Base-by-base conservation (phyloP, 1,139 yeast genomes). In the Hansenula lynferdii region DNA sequence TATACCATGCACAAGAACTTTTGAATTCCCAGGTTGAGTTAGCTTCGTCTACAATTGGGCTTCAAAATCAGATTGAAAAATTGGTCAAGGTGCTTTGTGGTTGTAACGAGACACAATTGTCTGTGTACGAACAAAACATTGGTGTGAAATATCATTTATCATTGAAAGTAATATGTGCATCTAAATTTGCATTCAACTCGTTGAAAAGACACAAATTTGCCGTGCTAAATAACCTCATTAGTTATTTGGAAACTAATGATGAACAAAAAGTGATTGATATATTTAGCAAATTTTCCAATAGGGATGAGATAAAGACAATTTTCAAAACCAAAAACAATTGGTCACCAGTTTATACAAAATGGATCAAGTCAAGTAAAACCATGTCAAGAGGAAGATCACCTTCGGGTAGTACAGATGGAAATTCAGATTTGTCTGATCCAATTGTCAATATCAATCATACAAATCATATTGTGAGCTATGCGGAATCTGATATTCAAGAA, bases 71-170 rank as follows among this genome's bases (percentile, higher is more conserved):
- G 12, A 23, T 28, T 19, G 31, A 28, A 9, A 28, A 11, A 7
- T 28, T 28, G 7, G 14, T 20, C 12, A 28, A 28, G 11, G 9
- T 28, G 8, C 6, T 28, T 7, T 12, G 12, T 6, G 15, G 17
- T n/a, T 10, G 19, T 12, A 16, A 15, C 8, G 23, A 28, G 9
- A 12, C 17, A 3, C 31, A 28, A 17, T 12, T 28, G 11, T 8
- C 19, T 3, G 17, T 19, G 12, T 28, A 16, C 8, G 31, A 28
- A 19, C 12, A 28, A n/a, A 9, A 28, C 11, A 20, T 28, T 19
- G 31, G 31, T 28, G 31, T n/a, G 2, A 28, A 28, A n/a, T 28
- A 28, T 28, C 31, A 28, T 14, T 19, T 28, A 12, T 28, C 31
- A 12, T 28, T 28, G 24, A 28, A 28, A 28, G 23, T 19, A n/a